Conservation (phyloP, 2,329 filamentous ascomycete genomes). For the Epichloe sibirici region DNA sequence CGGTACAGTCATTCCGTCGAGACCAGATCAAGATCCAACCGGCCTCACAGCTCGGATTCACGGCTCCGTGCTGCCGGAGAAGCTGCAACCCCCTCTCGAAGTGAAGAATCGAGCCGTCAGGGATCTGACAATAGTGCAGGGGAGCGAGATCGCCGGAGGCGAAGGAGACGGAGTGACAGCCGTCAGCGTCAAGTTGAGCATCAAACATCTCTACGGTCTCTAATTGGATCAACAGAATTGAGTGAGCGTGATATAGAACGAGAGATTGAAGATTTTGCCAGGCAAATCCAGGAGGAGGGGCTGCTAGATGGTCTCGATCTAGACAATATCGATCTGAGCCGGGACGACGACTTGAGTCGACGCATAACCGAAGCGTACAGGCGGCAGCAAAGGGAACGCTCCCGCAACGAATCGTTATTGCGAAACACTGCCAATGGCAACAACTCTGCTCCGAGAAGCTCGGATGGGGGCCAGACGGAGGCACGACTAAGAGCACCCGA, state of each 20-base stretch:
- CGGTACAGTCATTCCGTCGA: conserved; percentile 24
- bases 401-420: conserved; percentile 30
- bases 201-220: conserved; percentile 74
- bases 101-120: conserved; percentile 14
- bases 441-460: conserved; percentile 25
- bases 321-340: conserved; percentile 69
- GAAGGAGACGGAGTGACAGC: conserved; percentile 31
- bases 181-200: conserved; percentile 61
- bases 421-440: conserved; percentile 25
- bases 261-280: conserved; percentile 81
- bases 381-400: conserved; percentile 55
- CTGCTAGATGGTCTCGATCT: conserved; percentile 79
- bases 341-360: conserved; percentile 83
- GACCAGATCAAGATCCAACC: conserved; percentile 18
- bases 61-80: conserved; percentile 16
- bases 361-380: conserved; percentile 83
- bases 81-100: conserved; percentile 13
- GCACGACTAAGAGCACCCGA: conserved; percentile 17
- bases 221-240: conserved; percentile 69
- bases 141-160: conserved; percentile 18
- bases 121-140: conserved; percentile 26
- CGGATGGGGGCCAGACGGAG: conserved; percentile 14
- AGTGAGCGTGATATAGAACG: conserved; percentile 70
- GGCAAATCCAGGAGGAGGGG: conserved; percentile 80
- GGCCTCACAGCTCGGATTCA: conserved; percentile 19